Evolutionary conservation across 306 rosid species (phyloP), one percentile per base, ranked within the genome.

Genomic region (Lathyrus oleraceus): DNA sequence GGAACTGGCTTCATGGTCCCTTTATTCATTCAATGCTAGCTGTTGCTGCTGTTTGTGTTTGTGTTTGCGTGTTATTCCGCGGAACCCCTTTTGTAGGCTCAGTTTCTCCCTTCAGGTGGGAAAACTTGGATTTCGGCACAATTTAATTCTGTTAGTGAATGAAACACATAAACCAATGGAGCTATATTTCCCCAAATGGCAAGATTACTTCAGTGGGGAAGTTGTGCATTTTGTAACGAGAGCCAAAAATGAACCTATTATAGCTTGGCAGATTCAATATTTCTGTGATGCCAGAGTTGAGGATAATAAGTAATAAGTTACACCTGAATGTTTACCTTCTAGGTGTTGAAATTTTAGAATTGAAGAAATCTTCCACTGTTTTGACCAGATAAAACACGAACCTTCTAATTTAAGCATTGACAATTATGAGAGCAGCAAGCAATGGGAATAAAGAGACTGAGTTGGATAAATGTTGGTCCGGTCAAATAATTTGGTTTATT

Each of bases 21-120:
- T 87, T 81, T 57, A 80, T 92, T 81, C 93, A 86, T 81, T 89
- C 96, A 10, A 81, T 92, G 83, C 88, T 92, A 63, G 95, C 89
- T 28, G 80, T 92, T 74, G 95, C 93, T 45, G 98, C 98, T 7
- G 98, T 92, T 21, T 92, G 96, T 58, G 96, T 88, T 2, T 92
- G 96, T 65, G 98, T 92, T n/a, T 89, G 95, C 79, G 64, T 92
- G 67, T 86, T 92, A 81, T 83, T 86, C 69, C 88, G 95, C 23
- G 92, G 96, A 20, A 72, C 78, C 60, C 96, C 98, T 1, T 84
- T 36, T 23, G 87, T 88, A 23, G 96, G 96, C 72, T 83, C 82
- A 14, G 91, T 79, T 66, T 80, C 85, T 17, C 96, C 91, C 67
- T 89, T 89, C 87, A 87, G 83, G 79, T 92, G 96, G 96, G 96